Base-by-base conservation (phyloP, 805 yeast genomes). In the Kazachstania martiniae region DNA sequence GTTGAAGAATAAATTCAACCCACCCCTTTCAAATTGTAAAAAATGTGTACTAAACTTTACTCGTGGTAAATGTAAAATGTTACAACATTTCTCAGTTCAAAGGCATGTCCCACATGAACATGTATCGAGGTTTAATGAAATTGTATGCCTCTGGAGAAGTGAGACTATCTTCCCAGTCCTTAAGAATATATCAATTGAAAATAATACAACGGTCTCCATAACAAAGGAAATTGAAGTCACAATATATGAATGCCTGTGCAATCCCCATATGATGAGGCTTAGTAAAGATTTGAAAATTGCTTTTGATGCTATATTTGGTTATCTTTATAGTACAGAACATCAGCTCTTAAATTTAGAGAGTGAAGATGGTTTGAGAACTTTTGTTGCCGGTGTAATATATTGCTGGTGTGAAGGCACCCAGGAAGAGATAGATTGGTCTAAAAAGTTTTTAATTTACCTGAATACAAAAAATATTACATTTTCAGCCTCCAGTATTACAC, bases 41-140 rank as follows among this genome's bases (percentile, higher is more conserved):
- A 55, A 63, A 4, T 81, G 91, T 53, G 57, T 74, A 5, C 38
- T 59, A 15, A 53, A 62, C 19, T 80, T 75, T 43, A 72, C 74
- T 37, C 50, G 59, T 25, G 74, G 75, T 3, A 64, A 76, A 43
- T 65, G 73, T 10, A 55, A 56, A 15, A 53, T 78, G 34, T 57
- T 72, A 29, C 60, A 67, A 31, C 70, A 66, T 24, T 76, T 79
- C 46, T 61, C 72, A 2, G 47, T 63, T 4, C 59, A 63, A 18
- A 61, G 83, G 47, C 61, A 63, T 9, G 61, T 74, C 2, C 56
- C 62, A 2, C 68, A 70, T 62, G 64, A 62, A 29, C 53, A 58
- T 35, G 58, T 60, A 3, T 41, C 51, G 8, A 46, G 47, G 27
- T 60, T 59, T 39, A 49, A 49, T 37, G 51, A 55, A 25, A 49